Base-by-base conservation (phyloP, 371 early-diverging fungal genomes). In the Actinomortierella wolfii region DNA sequence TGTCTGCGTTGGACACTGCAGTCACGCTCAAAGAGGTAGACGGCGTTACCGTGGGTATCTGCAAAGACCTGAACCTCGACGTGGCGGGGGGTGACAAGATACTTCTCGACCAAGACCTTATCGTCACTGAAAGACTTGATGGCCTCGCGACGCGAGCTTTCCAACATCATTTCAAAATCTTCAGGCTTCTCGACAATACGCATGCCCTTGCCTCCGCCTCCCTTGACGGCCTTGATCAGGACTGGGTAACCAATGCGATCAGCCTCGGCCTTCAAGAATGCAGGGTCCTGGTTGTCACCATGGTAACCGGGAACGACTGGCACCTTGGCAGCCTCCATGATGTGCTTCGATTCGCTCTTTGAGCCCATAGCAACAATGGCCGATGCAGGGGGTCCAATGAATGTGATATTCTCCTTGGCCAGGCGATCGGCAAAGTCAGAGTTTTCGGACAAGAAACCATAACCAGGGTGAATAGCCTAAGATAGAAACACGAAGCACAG, bases 131-230 rank as follows among this genome's bases (percentile, higher is more conserved):
- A 97, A 2, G 93, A 92, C 75, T 93, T 94, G 54, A 86, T 83
- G 7, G 94, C 92, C 77, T 98, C 98, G 24, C 92, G 83, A 50
- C 86, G 83, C 3, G 94, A 89, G 17, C 90, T 89, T 61, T 90
- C 91, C 41, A 96, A 83, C 93, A 93, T 92, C 62, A 88, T 84
- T 24, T 86, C 86, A 70, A 97, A 94, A 46, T 96, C 96, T 42
- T 84, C 83, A 1, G 88, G 83, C 6, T 63, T 63, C 20, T 88
- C 76, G 14, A 95, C 95, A 54, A 95, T 93, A 46, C 95, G 84
- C 94, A 97, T 97, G 9, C 97, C 90, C 80, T 97, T 97, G 54
- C 99, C 99, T 66, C 99, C 99, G 40, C 99, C 99, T 43, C 97
- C 97, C 69, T 93, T 92, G 51, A 93, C 85, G 7, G 96, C 97